Evolutionary conservation across 352 stramenopile species (phyloP), one percentile per base, ranked within the genome.

Genomic region (Phytophthora melonis): DNA sequence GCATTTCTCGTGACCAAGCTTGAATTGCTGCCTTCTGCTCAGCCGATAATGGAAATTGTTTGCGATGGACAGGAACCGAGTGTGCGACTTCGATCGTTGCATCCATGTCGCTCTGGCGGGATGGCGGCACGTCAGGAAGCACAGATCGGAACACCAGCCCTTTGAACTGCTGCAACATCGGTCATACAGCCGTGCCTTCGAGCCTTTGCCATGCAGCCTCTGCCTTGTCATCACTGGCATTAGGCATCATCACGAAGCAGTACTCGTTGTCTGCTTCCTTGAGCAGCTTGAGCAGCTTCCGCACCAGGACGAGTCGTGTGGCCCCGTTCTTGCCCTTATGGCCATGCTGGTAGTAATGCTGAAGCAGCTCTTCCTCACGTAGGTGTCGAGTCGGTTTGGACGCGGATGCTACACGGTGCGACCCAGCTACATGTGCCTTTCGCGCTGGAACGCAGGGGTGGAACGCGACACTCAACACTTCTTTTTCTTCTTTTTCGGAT

Each of bases 1-100:
- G 13, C 55, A 74, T 66, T 14, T 74, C 67, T 1, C 21, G 52
- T 2, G 50, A 11, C 45, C 53, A 74, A 34, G 30, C 30, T 34
- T 34, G 30, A 34, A 34, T 10, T 34, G 5, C 9, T 14, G 9
- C 14, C 19, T 68, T 55, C 16, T 70, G 45, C 25, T 69, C 59
- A 0, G 25, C 13, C 5, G 53, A 62, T 1, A 70, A 21, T 0
- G 60, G 47, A n/a, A 70, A 63, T n/a, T 70, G 59, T 9, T 69
- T 69, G 0, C 55, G 23, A 16, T 62, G 21, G 0, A 70, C 56
- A 16, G 68, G 68, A 1, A 13, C 39, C 1, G 32, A n/a, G 10
- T 66, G 45, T 0, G 67, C 23, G 9, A 64, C 59, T 23, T 67
- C 34, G 13, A 68, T 63, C 1, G 6, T 60, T 1, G 56, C 43